A percentile compares a stretch with the other conserved stretches of the same genome.
Conservation (phyloP, 2,329 filamentous ascomycete genomes). For the Claviceps quebecensis region DNA sequence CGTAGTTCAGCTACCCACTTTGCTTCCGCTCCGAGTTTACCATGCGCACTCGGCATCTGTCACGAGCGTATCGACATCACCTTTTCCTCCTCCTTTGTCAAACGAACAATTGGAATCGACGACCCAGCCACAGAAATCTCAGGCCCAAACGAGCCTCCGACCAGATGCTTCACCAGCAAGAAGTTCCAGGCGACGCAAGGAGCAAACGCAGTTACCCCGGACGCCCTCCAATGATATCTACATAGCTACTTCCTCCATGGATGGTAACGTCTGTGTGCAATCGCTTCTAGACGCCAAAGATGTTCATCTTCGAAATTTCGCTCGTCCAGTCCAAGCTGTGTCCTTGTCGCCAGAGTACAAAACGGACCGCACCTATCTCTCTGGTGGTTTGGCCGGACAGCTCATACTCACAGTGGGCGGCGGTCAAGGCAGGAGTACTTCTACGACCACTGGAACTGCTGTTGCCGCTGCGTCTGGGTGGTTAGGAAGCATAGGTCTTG, state of each 20-base stretch:
- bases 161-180: constrained; percentile 31
- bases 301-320: constrained; percentile 84
- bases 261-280: constrained; percentile 87
- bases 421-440: constrained; percentile 66
- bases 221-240: constrained; percentile 83
- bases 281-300: constrained; percentile 80
- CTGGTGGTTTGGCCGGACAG: constrained; percentile 76
- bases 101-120: constrained; percentile 28
- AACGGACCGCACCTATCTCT: constrained; percentile 76
- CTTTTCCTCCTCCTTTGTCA: constrained; percentile 50
- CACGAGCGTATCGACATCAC: constrained; percentile 80
- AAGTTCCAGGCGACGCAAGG: constrained; percentile 35
- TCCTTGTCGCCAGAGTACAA: constrained; percentile 93
- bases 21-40: constrained; percentile 73
- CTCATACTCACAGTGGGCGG: constrained; percentile 77
- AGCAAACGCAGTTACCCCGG: constrained; percentile 47
- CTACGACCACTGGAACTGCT: constrained; percentile 73
- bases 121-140: constrained; percentile 21
- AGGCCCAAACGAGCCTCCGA: constrained; percentile 17
- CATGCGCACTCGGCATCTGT: constrained; percentile 88
- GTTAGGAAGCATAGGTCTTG: constrained; percentile 77
- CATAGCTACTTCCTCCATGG: constrained; percentile 85
- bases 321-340: constrained; percentile 79
- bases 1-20: constrained; percentile 68
- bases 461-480: constrained; percentile 77